These are phyloP conservation scores for Botrytis aclada DNA, from an alignment of 2,329 filamentous ascomycete genomes.

Conservation along the genomic window DNA sequence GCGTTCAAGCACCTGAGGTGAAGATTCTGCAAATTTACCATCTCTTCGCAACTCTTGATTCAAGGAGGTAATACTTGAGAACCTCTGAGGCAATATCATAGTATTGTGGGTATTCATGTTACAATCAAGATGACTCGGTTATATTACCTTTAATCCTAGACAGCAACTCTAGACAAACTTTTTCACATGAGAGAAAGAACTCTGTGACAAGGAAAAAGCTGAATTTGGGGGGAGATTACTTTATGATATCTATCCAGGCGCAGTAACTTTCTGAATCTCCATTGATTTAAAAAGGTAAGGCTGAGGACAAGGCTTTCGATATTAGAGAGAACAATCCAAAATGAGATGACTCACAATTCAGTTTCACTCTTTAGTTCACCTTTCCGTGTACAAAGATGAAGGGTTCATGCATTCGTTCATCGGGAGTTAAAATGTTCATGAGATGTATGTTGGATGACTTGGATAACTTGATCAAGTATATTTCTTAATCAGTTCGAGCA, in stretches of 20 bases:
- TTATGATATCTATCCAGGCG: not conserved
- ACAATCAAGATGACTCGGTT: not conserved
- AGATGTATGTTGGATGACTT: not conserved
- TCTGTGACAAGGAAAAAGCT: not conserved
- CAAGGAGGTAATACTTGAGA: not conserved
- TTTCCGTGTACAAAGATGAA: not conserved
- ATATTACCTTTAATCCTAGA: not conserved
- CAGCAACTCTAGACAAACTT: not conserved
- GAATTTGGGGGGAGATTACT: not conserved
- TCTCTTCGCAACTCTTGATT: not conserved
- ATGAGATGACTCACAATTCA: not conserved
- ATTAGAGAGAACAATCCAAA: not conserved
- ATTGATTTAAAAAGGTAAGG: not conserved
- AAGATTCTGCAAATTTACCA: no score
- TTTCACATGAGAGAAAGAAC: not conserved
- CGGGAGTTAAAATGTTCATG: not conserved
- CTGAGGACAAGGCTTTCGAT: not conserved
- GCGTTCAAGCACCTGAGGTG: not conserved
- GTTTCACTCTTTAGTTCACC: not conserved
- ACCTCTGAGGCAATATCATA: not conserved
- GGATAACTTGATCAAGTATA: not conserved
- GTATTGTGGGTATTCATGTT: not conserved
- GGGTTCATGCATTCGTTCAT: not conserved
- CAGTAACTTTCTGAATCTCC: not conserved
- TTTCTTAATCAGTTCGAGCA: not conserved